phyloP scores from a whole-genome alignment of 1,284 basidiomycete genomes.

The Cryptococcus sp. region DNA sequence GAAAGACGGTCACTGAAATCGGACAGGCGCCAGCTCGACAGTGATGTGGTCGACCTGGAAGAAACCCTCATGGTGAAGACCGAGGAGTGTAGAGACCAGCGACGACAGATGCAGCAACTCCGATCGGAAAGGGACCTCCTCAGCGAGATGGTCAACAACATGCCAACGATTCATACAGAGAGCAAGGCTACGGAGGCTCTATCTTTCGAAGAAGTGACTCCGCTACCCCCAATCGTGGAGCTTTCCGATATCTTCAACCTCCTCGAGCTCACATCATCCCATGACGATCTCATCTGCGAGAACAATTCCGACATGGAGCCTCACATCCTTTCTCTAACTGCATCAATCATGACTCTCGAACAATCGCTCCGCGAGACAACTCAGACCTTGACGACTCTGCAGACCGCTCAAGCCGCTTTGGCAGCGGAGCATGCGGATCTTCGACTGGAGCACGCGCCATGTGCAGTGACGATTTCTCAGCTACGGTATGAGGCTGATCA shows the following conservation, averaged over 20 bases:
- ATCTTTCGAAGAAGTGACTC: neutral
- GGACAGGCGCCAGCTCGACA: neutral
- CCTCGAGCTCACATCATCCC: conserved; percentile 12
- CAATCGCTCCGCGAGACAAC: neutral
- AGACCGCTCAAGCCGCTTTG: neutral
- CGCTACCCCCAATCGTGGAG: neutral
- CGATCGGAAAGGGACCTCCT: too few relatives aligned
- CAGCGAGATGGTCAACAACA: neutral
- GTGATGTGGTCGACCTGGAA: neutral
- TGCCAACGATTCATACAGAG: neutral
- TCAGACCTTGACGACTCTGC: neutral
- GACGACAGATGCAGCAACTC: neutral
- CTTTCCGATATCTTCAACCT: neutral
- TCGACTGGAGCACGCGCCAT: conserved; percentile 13
- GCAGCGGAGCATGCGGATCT: conserved; percentile 4
- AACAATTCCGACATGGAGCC: neutral
- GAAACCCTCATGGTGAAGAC: neutral
- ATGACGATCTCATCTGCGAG: conserved; percentile 4
- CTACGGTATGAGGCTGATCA: conserved; percentile 6
- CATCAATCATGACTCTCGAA: conserved; percentile 8
- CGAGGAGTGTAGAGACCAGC: neutral
- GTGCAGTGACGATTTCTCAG: conserved; percentile 3
- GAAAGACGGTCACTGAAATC: neutral
- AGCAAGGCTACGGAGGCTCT: neutral
- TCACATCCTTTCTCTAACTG: conserved; percentile 5